Evolutionary conservation across 306 rosid genomes (phyloP).

Genomic region (Acacia melanoxylon): DNA sequence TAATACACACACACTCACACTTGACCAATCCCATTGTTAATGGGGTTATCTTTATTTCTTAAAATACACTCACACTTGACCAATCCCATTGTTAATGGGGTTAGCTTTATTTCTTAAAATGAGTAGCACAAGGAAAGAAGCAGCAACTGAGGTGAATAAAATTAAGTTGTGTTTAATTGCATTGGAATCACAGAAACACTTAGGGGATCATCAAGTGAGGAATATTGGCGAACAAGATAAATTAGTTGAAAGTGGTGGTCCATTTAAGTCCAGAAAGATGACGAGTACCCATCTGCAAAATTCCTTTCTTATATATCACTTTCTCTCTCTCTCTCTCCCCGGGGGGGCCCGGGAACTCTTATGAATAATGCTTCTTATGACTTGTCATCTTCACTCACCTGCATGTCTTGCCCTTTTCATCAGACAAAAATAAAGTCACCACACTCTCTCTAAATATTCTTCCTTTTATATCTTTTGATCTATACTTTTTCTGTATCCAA

Average conservation of each 20-base stretch:
- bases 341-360: too few relatives aligned
- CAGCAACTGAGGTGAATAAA: neutral
- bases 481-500: neutral
- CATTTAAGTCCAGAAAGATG: slow-evolving; percentile 26
- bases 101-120: neutral
- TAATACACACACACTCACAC: neutral
- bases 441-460: neutral
- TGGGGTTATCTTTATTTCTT: neutral
- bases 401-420: slow-evolving; percentile 79
- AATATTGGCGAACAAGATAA: slow-evolving; percentile 35
- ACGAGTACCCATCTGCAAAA: slow-evolving; percentile 27
- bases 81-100: neutral
- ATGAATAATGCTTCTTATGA: slow-evolving; percentile 43
- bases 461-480: neutral
- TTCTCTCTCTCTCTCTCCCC: neutral
- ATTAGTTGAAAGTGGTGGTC: slow-evolving; percentile 54
- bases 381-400: slow-evolving; percentile 46
- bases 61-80: neutral
- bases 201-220: slow-evolving; percentile 28
- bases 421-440: slow-evolving; percentile 38
- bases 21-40: neutral
- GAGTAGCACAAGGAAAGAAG: neutral
- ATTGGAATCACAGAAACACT: slow-evolving; percentile 33
- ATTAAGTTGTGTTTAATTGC: slow-evolving; percentile 10
- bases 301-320: slow-evolving; percentile 1